phyloP scores from a whole-genome alignment of 2,329 filamentous ascomycete genomes.

The Fusarium robinianum region DNA sequence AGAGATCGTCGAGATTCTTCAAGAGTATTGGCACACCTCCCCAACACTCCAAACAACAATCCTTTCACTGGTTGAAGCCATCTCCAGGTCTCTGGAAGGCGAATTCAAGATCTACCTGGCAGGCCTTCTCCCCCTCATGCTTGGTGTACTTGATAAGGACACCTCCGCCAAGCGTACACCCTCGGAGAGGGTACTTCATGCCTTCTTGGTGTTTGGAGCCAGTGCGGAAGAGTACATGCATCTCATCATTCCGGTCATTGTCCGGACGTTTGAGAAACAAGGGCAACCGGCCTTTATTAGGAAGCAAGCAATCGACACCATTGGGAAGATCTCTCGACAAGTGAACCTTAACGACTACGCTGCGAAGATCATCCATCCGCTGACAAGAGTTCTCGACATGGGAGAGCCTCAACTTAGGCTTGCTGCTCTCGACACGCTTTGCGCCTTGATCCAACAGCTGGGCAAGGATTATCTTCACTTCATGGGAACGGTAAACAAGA shows the following conservation, averaged over 20 bases:
- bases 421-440: slow-evolving; percentile 89
- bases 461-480: slow-evolving; percentile 96
- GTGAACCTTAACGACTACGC: slow-evolving; percentile 98
- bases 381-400: slow-evolving; percentile 78
- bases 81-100: slow-evolving; percentile 89
- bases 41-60: slow-evolving; percentile 88
- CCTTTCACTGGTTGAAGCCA: slow-evolving; percentile 87
- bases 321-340: slow-evolving; percentile 91
- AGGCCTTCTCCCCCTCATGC: slow-evolving; percentile 86
- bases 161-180: slow-evolving; percentile 73
- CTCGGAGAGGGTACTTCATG: slow-evolving; percentile 89
- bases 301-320: slow-evolving; percentile 89
- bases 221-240: slow-evolving; percentile 99
- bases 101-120: slow-evolving; percentile 98
- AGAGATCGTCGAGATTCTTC: slow-evolving; percentile 82
- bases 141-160: slow-evolving; percentile 90
- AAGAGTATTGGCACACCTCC: slow-evolving; percentile 87
- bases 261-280: slow-evolving; percentile 89
- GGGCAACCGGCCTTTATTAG: slow-evolving; percentile 79
- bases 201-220: slow-evolving; percentile 92
- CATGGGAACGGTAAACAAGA: slow-evolving; percentile 89
- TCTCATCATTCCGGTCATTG: slow-evolving; percentile 93
- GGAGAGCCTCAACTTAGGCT: slow-evolving; percentile 74
- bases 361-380: slow-evolving; percentile 91
- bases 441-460: slow-evolving; percentile 92